These are phyloP conservation scores for Penicillium sp. DNA, from an alignment of 2,329 filamentous ascomycete genomes.

Conservation along the genomic window DNA sequence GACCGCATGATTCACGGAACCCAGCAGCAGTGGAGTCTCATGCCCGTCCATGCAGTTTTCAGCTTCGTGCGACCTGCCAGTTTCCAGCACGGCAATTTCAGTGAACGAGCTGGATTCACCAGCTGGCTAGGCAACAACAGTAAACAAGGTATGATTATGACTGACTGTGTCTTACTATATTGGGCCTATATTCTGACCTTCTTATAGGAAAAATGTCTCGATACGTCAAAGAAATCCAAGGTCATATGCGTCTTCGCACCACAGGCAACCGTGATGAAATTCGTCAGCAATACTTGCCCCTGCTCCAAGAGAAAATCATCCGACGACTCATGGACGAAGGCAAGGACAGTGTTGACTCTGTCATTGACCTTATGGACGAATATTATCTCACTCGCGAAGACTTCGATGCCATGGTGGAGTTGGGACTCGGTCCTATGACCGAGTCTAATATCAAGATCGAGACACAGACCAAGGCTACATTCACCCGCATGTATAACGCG, in stretches of 20 bases:
- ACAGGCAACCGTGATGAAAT: constrained; percentile 93
- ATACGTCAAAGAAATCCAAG: constrained; percentile 89
- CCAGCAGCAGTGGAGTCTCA: constrained; percentile 97
- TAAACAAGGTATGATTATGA: constrained; percentile 64
- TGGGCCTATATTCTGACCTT: constrained; percentile 4
- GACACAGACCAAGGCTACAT: constrained; percentile 80
- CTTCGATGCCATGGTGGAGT: constrained; percentile 87
- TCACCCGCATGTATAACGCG: constrained; percentile 87
- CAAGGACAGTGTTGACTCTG: constrained; percentile 75
- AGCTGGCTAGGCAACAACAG: constrained; percentile 95
- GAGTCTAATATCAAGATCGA: constrained; percentile 77
- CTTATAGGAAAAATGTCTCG: constrained; percentile 64
- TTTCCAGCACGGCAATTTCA: constrained; percentile 77
- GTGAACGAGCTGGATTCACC: constrained; percentile 73
- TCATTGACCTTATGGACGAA: constrained; percentile 95
- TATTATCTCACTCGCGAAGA: constrained; percentile 95
- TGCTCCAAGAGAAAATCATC: constrained; percentile 80
- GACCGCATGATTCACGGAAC: constrained; percentile 98
- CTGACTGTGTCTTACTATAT: background rate
- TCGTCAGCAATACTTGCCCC: constrained; percentile 88
- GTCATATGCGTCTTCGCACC: constrained; percentile 89
- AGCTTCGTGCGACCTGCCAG: constrained; percentile 91
- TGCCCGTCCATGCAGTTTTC: constrained; percentile 95
- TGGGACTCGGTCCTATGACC: constrained; percentile 83
- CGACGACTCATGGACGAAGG: constrained; percentile 74